phyloP scores from a whole-genome alignment of 495 filamentous ascomycete species.

The Hyaloscypha hepaticicola region DNA sequence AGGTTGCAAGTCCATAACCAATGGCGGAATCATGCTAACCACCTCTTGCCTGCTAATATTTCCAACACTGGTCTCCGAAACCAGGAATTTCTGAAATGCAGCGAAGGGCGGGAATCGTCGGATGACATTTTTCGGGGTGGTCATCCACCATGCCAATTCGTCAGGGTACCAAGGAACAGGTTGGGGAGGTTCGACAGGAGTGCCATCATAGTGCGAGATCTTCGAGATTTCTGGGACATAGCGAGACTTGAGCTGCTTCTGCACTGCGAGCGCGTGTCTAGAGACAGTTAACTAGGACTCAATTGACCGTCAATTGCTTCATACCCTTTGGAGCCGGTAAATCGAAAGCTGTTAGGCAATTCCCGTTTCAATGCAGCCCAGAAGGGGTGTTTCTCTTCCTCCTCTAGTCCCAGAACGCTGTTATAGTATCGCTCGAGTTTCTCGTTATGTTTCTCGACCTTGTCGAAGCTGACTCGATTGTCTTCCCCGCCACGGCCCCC shows the following conservation, averaged over 20 bases:
- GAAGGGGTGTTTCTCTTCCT: slow-evolving; percentile 67
- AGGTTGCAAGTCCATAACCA: slow-evolving; percentile 85
- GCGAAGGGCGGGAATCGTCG: slow-evolving; percentile 89
- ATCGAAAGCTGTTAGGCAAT: slow-evolving; percentile 93
- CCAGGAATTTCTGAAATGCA: slow-evolving; percentile 96
- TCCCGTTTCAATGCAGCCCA: slow-evolving; percentile 79
- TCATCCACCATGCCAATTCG: slow-evolving; percentile 92
- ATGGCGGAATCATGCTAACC: slow-evolving; percentile 97
- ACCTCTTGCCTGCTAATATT: slow-evolving; percentile 97
- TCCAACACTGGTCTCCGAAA: slow-evolving; percentile 92
- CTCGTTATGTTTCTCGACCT: slow-evolving; percentile 68
- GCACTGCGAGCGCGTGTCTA: slow-evolving; percentile 83
- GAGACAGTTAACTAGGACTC: neutral
- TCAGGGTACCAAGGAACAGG: slow-evolving; percentile 91
- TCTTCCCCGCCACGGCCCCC: slow-evolving; percentile 34
- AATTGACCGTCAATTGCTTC: slow-evolving; percentile 16
- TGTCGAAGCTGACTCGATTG: slow-evolving; percentile 48
- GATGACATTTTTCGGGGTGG: slow-evolving; percentile 89
- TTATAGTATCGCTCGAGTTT: slow-evolving; percentile 84
- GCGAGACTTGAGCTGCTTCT: slow-evolving; percentile 76
- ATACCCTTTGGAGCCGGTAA: slow-evolving; percentile 87
- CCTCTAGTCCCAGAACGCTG: slow-evolving; percentile 64
- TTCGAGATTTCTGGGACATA: slow-evolving; percentile 87
- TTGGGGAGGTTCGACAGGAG: slow-evolving; percentile 73
- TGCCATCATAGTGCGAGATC: slow-evolving; percentile 71